These are phyloP conservation scores for Candida oleophila DNA, from an alignment of 805 yeast species.

Conservation along the genomic window DNA sequence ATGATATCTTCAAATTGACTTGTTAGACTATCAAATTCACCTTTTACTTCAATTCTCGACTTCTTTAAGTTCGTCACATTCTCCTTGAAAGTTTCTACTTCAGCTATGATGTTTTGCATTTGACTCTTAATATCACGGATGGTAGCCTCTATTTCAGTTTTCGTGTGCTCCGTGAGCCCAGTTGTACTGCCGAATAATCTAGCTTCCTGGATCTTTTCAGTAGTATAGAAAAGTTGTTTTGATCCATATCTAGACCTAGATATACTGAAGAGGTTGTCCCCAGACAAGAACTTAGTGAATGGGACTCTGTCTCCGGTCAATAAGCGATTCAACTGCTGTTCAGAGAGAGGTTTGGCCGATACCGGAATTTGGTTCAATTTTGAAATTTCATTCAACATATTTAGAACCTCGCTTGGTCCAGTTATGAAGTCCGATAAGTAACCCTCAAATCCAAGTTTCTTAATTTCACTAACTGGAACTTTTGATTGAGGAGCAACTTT, in stretches of 20 bases:
- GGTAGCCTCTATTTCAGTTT: constrained; percentile 8
- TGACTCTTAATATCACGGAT: background rate
- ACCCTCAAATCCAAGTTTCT: constrained; percentile 72
- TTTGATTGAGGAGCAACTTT: constrained; percentile 18
- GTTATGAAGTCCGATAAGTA: constrained; percentile 65
- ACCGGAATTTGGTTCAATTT: constrained; percentile 62
- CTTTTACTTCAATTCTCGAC: constrained; percentile 1
- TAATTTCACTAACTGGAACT: constrained; percentile 32
- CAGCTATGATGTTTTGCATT: constrained; percentile 10
- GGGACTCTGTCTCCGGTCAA: constrained; percentile 36
- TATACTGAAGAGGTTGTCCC: constrained; percentile 50
- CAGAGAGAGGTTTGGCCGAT: constrained; percentile 44
- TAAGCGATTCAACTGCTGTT: constrained; percentile 36
- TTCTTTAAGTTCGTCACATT: constrained; percentile 8
- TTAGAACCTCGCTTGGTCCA: constrained; percentile 72
- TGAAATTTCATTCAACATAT: constrained; percentile 62
- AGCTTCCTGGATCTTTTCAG: constrained; percentile 32
- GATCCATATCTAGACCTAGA: constrained; percentile 64
- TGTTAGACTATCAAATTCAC: constrained; percentile 6
- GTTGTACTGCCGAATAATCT: constrained; percentile 23
- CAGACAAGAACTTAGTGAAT: constrained; percentile 61
- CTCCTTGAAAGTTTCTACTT: constrained; percentile 28
- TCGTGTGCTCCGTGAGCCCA: constrained; percentile 31
- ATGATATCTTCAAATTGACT: constrained; percentile 19
- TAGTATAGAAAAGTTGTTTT: constrained; percentile 46